Base-by-base conservation (phyloP, 805 yeast genomes). In the Cyberlindnera subsufficiens region DNA sequence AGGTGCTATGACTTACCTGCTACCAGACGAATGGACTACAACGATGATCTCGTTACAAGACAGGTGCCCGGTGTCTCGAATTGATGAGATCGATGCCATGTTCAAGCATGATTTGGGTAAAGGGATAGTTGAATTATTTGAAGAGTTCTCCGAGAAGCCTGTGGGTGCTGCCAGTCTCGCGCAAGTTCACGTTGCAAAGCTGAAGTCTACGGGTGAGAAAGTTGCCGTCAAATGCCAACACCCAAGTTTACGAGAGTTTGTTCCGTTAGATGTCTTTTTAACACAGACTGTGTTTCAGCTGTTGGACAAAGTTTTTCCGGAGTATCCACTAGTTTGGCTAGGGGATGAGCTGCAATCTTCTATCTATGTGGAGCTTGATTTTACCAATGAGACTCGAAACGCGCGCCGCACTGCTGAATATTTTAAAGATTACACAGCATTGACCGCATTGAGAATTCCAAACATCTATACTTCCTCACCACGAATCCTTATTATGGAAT, bases 201-300 rank as follows among this genome's bases (percentile, higher is more conserved):
- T 90, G 42, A 72, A 67, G 43, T 36, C 38, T 15, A 72, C 71
- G 1, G 86, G 85, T 2, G 74, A 80, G 46, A 77, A 72, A 54
- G 98, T 91, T 3, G 99, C 99, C 1, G 96, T 93, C 18, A 93
- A 93, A 58, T 75, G 91, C 34, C 99, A 93, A 62, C 98, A 90
- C 61, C 99, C 99, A 0, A 75, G 87, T 3, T 67, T 93, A 42
- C 75, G 78, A 37, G 86, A 84, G 53, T 93, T 86, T 65, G 95
- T 93, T 9, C 99, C 99, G 0, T 63, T 93, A 19, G 99, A 93
- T 64, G 80, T 93, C 2, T 68, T 75, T 54, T 64, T 93, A 59
- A 90, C 97, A 0, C 74, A 76, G 43, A 69, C 78, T 3, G 95
- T 90, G 4, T 91, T 91, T 58, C 67, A 69, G 25, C 63, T 85